Evolutionary conservation across 2,329 filamentous ascomycete species (phyloP), one percentile per base, ranked within the genome.

Genomic region (Colletotrichum gloeosporioides): DNA sequence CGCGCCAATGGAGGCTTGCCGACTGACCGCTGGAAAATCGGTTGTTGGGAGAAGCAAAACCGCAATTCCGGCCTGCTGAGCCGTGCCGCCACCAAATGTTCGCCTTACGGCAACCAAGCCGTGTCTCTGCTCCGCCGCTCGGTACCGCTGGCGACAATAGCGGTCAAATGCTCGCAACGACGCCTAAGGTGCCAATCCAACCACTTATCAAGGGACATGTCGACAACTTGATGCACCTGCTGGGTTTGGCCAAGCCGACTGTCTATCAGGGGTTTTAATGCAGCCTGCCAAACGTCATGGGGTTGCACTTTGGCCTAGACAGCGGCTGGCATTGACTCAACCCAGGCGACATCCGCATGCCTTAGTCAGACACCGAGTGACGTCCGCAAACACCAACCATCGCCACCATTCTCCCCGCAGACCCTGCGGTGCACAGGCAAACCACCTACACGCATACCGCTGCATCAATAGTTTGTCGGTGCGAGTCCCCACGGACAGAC

Each of bases 381-480:
- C 59, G 64, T 64, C 36, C 55, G 27, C 70, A 65, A 55, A 29
- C 32, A 55, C 49, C 31, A 34, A 55, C 49, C 31, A 44, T 75
- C 49, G 68, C 49, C 72, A 67, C 72, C 61, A 18, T 44, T 34
- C 63, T 55, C 32, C 13, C 31, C 31, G 25, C 63, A 73, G 57
- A 49, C 69, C 16, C 44, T 25, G 70, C 29, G 25, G 27, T 64
- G 63, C 62, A 53, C 27, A 53, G 22, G 55, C 62, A 67, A 67
- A 39, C 44, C 57, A 4, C 25, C 73, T 67, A 22, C 49, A 75
- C 53, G 49, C 57, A 64, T 61, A 32, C 70, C 44, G 34, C 29
- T 59, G 39, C 70, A 65, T 67, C 49, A 69, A 73, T 59, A 49
- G 59, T 61, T 15, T 61, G 70, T 67, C 61, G 69, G n/a, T 69